Base-by-base conservation (phyloP, 257 asterid species). In the Jasminum sambac region DNA sequence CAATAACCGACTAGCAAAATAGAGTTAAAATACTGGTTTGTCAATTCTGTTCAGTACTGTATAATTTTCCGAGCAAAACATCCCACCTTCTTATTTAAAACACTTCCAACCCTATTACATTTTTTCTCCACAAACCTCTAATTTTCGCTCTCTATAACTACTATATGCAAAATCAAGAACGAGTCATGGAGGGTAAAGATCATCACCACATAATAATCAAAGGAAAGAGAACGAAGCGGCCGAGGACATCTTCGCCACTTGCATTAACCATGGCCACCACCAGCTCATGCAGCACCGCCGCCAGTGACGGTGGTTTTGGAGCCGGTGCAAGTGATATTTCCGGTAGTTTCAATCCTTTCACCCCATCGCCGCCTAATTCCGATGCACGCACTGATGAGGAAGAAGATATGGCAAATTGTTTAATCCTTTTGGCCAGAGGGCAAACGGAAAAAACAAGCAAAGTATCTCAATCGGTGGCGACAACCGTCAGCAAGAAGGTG, bases 371-470 rank as follows among this genome's bases (percentile, higher is more conserved):
- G 23, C 82, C 79, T 0, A 69, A 77, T 48, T 84, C 86, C 0
- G 70, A 66, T 0, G 87, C 83, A 36, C 92, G 78, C 6, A 21
- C 75, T 0, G 72, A 73, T 19, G 88, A 95, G 71, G 99, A 95
- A 8, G 90, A 88, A 73, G 93, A 95, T 46, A 85, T 87, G 79
- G 99, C 98, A 60, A 83, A 84, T 59, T 90, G 97, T 61, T 83
- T 95, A 64, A 91, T 95, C 37, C 94, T 92, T 55, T 63, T 95
- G 16, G 92, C 98, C 46, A 90, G 74, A 72, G 97, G 96, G 4
- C 78, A 67, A n/a, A 14, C 2, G 11, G 76, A 65, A n/a, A 64
- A 26, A 16, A 1, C 48, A 23, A 41, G 79, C 12, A n/a, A 42
- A 55, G 63, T 2, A 0, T 48, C n/a, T n/a, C 78, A 23, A 37